These are phyloP conservation scores for Cyberlindnera mycetangii DNA, from an alignment of 805 yeast species.

Conservation along the genomic window DNA sequence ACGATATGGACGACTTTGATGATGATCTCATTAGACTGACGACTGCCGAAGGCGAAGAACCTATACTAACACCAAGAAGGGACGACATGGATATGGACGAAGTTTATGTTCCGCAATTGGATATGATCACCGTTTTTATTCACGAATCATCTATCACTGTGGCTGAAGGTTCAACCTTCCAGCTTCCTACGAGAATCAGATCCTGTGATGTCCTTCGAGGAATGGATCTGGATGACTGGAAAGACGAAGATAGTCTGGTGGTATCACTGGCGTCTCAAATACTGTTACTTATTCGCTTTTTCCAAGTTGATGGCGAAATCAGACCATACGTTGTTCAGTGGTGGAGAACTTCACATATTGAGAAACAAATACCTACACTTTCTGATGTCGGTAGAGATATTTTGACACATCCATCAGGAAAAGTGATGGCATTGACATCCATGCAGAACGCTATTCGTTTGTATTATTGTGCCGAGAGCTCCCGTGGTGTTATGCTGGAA, in stretches of 20 bases:
- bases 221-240: constrained; percentile 5
- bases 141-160: constrained; percentile 17
- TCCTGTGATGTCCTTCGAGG: constrained; percentile 21
- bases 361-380: constrained; percentile 20
- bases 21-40: constrained; percentile 17
- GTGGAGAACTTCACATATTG: constrained; percentile 36
- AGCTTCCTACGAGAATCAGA: constrained; percentile 18
- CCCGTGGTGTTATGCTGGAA: constrained; percentile 37
- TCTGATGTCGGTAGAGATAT: constrained; percentile 28
- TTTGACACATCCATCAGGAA: constrained; percentile 37
- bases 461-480: constrained; percentile 35
- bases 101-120: constrained; percentile 13
- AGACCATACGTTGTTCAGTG: constrained; percentile 47
- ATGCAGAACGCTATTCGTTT: constrained; percentile 37
- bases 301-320: constrained; percentile 15
- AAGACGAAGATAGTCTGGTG: constrained; percentile 37
- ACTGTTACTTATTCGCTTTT: constrained; percentile 38
- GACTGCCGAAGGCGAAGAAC: constrained; percentile 13
- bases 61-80: constrained; percentile 12
- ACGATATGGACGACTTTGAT: constrained; percentile 16
- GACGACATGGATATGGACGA: constrained; percentile 5
- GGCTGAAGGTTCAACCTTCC: constrained; percentile 11
- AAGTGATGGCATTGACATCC: constrained; percentile 38
- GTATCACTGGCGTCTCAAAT: constrained; percentile 39
- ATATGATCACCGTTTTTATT: constrained; percentile 15